Evolutionary conservation across 2,329 filamentous ascomycete species (phyloP).

Genomic region (Neopestalotiopsis sp.): DNA sequence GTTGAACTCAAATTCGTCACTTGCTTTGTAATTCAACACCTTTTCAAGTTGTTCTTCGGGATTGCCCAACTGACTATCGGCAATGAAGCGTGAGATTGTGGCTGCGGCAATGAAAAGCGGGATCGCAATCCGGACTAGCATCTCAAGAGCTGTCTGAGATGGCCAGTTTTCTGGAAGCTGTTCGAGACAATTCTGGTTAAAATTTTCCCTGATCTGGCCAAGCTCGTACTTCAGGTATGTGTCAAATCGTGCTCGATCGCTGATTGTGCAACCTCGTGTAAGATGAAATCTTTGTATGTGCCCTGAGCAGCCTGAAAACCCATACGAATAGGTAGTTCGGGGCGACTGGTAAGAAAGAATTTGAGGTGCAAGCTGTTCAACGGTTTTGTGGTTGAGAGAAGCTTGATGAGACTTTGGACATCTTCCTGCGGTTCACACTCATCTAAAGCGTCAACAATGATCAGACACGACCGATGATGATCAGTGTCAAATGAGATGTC

Average conservation of each 20-base stretch:
- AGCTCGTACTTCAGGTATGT: slow-evolving; percentile 37
- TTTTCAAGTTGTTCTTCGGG: neutral
- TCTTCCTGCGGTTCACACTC: slow-evolving; percentile 38
- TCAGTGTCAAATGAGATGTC: neutral
- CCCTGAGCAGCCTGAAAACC: slow-evolving; percentile 36
- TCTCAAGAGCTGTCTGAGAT: neutral
- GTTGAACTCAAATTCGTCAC: neutral
- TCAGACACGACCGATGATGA: neutral
- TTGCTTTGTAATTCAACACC: neutral
- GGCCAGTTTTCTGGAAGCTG: slow-evolving; percentile 23
- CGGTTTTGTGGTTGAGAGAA: slow-evolving; percentile 26
- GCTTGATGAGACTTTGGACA: slow-evolving; percentile 33
- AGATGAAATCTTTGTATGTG: slow-evolving; percentile 33
- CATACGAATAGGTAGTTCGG: slow-evolving; percentile 41
- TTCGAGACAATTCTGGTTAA: slow-evolving; percentile 15
- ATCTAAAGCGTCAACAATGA: slow-evolving; percentile 42
- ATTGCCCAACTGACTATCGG: slow-evolving; percentile 17
- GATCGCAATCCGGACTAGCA: slow-evolving; percentile 29
- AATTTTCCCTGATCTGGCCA: slow-evolving; percentile 30
- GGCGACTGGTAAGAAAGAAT: slow-evolving; percentile 46
- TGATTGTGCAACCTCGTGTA: slow-evolving; percentile 40
- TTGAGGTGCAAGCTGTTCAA: slow-evolving; percentile 28
- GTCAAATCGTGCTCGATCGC: slow-evolving; percentile 42
- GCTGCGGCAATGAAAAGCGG: slow-evolving; percentile 43
- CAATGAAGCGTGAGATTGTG: slow-evolving; percentile 37